Evolutionary conservation across 352 stramenopile species (phyloP).

Genomic region (Globisporangium emineosum): DNA sequence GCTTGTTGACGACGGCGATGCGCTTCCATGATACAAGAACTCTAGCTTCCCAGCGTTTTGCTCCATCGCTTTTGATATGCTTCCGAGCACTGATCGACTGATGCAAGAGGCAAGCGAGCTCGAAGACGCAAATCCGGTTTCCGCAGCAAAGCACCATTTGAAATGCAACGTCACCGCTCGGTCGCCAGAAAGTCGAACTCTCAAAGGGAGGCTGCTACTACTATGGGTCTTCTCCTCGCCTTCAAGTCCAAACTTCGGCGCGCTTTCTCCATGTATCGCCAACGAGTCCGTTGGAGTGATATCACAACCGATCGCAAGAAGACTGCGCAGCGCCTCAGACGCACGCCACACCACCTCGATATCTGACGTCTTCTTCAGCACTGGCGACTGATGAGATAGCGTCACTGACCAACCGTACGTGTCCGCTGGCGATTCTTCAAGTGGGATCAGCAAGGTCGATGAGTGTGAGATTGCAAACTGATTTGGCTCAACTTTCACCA

Average conservation of each 20-base stretch:
- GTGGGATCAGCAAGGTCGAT: constrained; percentile 59
- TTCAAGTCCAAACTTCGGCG: neutral
- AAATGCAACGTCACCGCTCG: constrained; percentile 38
- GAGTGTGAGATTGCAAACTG: constrained; percentile 41
- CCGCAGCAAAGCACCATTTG: constrained; percentile 63
- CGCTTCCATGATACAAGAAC: constrained; percentile 27
- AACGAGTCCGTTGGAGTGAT: constrained; percentile 34
- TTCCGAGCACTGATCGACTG: constrained; percentile 57
- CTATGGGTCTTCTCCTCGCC: neutral
- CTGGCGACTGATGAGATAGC: constrained; percentile 36
- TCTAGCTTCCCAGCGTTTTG: constrained; percentile 57
- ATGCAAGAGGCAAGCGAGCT: constrained; percentile 70
- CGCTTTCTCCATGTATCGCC: constrained; percentile 18
- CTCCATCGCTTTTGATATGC: constrained; percentile 52
- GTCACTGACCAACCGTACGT: constrained; percentile 52
- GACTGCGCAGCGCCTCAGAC: constrained; percentile 36
- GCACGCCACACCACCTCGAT: constrained; percentile 65
- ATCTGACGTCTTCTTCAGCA: constrained; percentile 17
- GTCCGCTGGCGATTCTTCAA: constrained; percentile 71
- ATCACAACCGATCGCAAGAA: constrained; percentile 50
- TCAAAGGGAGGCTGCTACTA: constrained; percentile 30
- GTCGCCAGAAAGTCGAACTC: constrained; percentile 35
- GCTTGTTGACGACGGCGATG: constrained; percentile 13
- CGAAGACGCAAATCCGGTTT: constrained; percentile 58
- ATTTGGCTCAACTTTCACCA: constrained; percentile 31